These are phyloP conservation scores for Nyssa sinensis DNA, from an alignment of 148 eudicot species.

Conservation along the genomic window DNA sequence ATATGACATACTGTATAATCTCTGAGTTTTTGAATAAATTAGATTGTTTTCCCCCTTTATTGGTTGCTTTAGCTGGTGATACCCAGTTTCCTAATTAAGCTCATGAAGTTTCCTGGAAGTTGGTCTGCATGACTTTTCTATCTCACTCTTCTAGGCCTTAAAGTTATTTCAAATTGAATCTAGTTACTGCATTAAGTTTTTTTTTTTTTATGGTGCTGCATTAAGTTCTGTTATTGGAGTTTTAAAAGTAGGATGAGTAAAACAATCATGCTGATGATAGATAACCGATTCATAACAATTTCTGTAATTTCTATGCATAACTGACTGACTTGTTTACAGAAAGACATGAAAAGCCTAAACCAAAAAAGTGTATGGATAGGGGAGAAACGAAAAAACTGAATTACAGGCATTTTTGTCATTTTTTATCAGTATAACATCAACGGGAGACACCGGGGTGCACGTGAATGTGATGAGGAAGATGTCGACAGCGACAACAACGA, in stretches of 20 bases:
- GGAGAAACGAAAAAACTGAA: background rate
- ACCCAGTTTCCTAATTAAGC: background rate
- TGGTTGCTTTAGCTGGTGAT: background rate
- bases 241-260: background rate
- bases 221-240: background rate
- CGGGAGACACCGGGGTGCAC: background rate
- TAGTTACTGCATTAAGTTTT: background rate
- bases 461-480: background rate
- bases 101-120: background rate
- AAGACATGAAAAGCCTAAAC: background rate
- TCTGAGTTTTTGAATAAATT: background rate
- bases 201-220: background rate
- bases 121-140: background rate
- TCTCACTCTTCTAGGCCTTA: background rate
- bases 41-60: background rate
- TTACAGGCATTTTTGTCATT: background rate
- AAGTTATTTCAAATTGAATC: background rate
- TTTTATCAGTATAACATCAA: background rate
- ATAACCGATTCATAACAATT: background rate
- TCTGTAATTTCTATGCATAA: background rate
- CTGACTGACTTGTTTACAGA: background rate
- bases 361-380: background rate
- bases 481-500: background rate
- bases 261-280: background rate
- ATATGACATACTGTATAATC: background rate